phyloP scores from a whole-genome alignment of 2,329 filamentous ascomycete species.

The Phialemonium atrogriseum region DNA sequence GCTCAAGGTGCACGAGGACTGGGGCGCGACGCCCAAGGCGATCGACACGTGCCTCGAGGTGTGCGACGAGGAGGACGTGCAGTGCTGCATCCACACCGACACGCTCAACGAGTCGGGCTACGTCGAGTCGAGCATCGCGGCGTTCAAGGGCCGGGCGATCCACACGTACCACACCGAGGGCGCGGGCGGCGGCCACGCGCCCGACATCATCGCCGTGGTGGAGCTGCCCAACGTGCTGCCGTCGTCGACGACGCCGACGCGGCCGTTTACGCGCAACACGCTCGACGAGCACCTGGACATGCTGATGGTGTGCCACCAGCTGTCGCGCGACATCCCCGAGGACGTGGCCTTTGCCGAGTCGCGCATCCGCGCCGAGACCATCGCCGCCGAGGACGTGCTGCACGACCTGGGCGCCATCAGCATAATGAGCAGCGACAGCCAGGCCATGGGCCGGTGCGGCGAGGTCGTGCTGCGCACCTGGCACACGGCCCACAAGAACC shows the following conservation, averaged over 20 bases:
- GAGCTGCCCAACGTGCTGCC: constrained; percentile 84
- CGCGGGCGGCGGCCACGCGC: constrained; percentile 87
- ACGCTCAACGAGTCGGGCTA: constrained; percentile 97
- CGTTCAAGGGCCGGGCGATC: constrained; percentile 80
- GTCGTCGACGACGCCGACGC: constrained; percentile 84
- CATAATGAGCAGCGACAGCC: constrained; percentile 95
- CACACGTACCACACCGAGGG: constrained; percentile 98
- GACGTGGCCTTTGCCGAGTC: constrained; percentile 93
- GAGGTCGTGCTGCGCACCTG: constrained; percentile 90
- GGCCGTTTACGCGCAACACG: constrained; percentile 85
- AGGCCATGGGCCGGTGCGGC: constrained; percentile 94
- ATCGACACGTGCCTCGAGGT: constrained; percentile 82
- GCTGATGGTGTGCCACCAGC: constrained; percentile 96
- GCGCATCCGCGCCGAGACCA: constrained; percentile 90
- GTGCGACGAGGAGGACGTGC: constrained; percentile 86
- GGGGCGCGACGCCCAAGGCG: constrained; percentile 83
- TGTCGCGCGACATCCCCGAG: constrained; percentile 87
- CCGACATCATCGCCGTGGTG: constrained; percentile 91
- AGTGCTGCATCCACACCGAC: constrained; percentile 92
- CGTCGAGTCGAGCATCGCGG: constrained; percentile 81
- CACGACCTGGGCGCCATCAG: constrained; percentile 92
- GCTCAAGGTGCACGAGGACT: constrained; percentile 92
- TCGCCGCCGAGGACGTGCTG: constrained; percentile 91
- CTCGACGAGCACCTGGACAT: constrained; percentile 96
- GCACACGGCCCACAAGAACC: constrained; percentile 98